phyloP scores from a whole-genome alignment of 1,284 basidiomycete species.

The Trametes polyzona region DNA sequence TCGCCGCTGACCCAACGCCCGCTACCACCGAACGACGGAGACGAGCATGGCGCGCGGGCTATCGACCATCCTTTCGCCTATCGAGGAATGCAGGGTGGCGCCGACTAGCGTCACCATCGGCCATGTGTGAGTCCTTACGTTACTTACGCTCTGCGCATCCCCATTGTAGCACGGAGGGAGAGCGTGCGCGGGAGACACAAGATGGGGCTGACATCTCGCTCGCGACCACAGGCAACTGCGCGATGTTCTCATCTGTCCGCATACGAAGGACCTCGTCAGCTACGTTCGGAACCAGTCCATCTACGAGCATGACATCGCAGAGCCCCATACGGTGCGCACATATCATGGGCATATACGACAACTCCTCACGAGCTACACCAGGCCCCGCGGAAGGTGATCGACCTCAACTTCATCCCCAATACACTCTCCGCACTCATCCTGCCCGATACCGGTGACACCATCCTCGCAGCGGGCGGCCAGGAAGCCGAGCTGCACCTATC shows the following conservation, averaged over 20 bases:
- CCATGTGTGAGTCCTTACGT: conserved; percentile 63
- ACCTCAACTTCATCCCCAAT: conserved; percentile 67
- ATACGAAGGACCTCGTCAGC: conserved; percentile 67
- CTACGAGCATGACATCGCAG: conserved; percentile 65
- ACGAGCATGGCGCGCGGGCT: conserved; percentile 33
- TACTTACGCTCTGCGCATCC: not conserved
- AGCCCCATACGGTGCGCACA: conserved; percentile 53
- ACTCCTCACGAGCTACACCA: conserved; percentile 30
- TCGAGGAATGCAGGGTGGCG: conserved; percentile 36
- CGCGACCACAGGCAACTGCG: conserved; percentile 61
- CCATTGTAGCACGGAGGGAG: not conserved
- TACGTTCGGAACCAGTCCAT: conserved; percentile 64
- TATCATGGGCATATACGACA: not conserved
- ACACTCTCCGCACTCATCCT: conserved; percentile 68
- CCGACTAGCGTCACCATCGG: conserved; percentile 61
- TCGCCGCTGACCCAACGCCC: not conserved
- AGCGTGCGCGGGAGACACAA: not conserved
- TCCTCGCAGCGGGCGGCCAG: conserved; percentile 85
- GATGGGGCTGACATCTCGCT: not conserved
- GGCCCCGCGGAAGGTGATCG: conserved; percentile 54
- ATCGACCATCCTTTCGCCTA: conserved; percentile 31
- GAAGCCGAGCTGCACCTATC: conserved; percentile 80
- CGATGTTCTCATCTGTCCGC: conserved; percentile 76
- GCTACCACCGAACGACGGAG: not conserved
- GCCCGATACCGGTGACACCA: conserved; percentile 53